Base-by-base conservation (phyloP, 108 stramenopile species). In the Skeletonema menzelii region DNA sequence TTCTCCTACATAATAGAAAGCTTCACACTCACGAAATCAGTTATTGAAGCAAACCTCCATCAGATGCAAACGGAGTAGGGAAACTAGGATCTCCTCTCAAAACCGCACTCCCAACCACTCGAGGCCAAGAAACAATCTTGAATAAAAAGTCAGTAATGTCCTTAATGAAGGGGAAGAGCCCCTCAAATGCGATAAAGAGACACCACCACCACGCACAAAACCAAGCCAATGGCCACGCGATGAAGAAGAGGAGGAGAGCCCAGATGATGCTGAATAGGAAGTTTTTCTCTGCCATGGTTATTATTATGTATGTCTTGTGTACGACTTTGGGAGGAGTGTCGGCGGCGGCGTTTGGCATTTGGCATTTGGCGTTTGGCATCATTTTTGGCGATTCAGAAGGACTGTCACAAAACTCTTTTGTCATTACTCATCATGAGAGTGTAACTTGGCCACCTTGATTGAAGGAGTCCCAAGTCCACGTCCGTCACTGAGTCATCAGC, bases 161-260 rank as follows among this genome's bases (percentile, higher is more conserved):
- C 44, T 79, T 79, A 11, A 82, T 58, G 59, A 84, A 70, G 0
- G 75, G 79, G 56, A 84, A 84, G 35, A 80, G 46, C 3, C 62
- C 46, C 32, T 84, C 83, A 56, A 84, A 75, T 2, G 83, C 56
- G 38, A 84, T 77, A 20, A 80, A 62, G 28, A 84, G 13, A 15
- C 69, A 24, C 79, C 79, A 84, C 68, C 74, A 80, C 75, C 75
- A 72, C 0, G 83, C 83, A 32, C 71, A 74, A 58, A 80, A 80
- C 75, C 75, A 80, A 4, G 83, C 37, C 0, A 84, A 38, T 7
- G 83, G 83, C 72, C 72, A 83, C 7, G 82, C 78, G 58, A 83
- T 83, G 65, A 83, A 83, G 56, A 83, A 28, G 59, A 83, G 82
- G 57, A 83, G 78, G 49, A 83, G 78, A 12, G 77, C 26, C 82